Base-by-base conservation (phyloP, 169 alveolate species). In the Cryptosporidium canis region DNA sequence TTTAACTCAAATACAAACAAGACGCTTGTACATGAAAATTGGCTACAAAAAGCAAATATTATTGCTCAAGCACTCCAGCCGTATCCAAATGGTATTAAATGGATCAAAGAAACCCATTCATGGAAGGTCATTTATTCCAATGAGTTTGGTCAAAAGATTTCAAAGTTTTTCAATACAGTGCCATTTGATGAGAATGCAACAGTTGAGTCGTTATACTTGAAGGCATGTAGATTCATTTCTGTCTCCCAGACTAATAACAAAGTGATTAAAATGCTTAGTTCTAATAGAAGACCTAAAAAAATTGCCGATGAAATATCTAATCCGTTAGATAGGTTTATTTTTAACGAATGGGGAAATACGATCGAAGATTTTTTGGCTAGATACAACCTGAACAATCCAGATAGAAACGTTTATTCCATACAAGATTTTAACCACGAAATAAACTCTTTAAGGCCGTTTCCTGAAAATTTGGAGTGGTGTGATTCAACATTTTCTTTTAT, bases 1-100 rank as follows among this genome's bases (percentile, higher is more conserved):
- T 61, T 31, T 29, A 61, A 2, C 24, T 31, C 24, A 2, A 24
- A 61, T 61, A 12, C n/a, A 14, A 53, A 58, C 39, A 5, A 24
- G 16, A 37, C n/a, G 14, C 55, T 77, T 77, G 35, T 77, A 11
- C n/a, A 55, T 14, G 87, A 77, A 35, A 61, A 77, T 44, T 77
- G 87, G 87, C 8, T 77, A n/a, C 61, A 77, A 37, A 55, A 61
- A 14, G 55, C 63, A 11, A 77, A 77, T 77, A 14, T 58, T n/a
- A 55, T 77, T 33, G 87, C 87, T 14, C 87, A 77, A 39, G 12
- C 47, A 0, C 87, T 77, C 21, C 43, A 56, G 39, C 87, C 87
- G 12, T 77, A 77, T 29, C 87, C 87, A 18, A 39, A 37, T 77
- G 87, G 87, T 24, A 77, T 77, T 39, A 58, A 77, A n/a, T 77